Evolutionary conservation across 2,329 filamentous ascomycete genomes (phyloP).

Genomic region (Bipolaris oryzae): DNA sequence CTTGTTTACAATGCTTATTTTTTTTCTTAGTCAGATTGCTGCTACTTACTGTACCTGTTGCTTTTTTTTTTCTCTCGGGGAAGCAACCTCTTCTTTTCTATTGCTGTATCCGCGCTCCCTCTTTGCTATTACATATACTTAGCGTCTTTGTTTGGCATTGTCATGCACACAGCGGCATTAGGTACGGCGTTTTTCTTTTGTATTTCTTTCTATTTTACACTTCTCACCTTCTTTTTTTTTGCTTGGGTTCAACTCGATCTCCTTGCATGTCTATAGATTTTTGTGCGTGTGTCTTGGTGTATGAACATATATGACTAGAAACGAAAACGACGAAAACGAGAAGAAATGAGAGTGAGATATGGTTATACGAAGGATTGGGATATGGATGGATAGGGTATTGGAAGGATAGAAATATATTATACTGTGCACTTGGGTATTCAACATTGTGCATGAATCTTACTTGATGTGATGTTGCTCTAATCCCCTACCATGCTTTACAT

Average conservation of each 20-base stretch:
- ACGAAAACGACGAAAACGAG: neutral
- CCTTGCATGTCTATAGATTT: neutral
- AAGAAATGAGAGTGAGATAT: neutral
- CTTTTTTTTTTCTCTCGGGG: neutral
- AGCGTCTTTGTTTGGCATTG: constrained; percentile 5
- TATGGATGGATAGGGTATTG: neutral
- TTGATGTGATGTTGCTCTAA: neutral
- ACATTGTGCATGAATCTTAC: neutral
- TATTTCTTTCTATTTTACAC: neutral
- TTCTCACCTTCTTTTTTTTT: neutral
- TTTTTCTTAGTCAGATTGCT: neutral
- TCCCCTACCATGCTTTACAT: too few species aligned
- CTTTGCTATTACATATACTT: neutral
- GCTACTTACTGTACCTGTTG: neutral
- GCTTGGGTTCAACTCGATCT: neutral
- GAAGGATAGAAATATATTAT: neutral
- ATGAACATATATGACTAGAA: neutral
- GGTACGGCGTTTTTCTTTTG: constrained; percentile 3
- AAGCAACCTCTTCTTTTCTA: neutral
- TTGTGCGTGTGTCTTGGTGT: neutral
- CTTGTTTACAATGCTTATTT: neutral
- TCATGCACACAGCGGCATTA: constrained; percentile 6
- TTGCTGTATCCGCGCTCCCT: neutral
- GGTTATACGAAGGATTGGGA: neutral
- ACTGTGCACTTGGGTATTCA: neutral